Percentiles rank a stretch among this genome's conserved stretches.
Conservation (phyloP, 2,329 filamentous ascomycete species). For the Chaetomiaceae sp. region DNA sequence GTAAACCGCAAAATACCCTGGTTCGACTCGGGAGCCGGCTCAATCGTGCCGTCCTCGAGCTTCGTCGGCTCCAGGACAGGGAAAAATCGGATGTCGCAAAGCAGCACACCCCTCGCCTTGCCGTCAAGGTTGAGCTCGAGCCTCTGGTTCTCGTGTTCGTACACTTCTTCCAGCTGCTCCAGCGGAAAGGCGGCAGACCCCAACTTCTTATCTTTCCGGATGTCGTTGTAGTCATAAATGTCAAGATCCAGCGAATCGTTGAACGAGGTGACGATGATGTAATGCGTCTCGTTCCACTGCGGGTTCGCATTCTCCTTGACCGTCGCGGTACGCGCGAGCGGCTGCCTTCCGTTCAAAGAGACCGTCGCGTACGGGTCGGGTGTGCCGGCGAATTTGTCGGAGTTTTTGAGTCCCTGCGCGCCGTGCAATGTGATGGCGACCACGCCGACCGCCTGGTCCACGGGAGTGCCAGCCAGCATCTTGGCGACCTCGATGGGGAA, state of each 20-base stretch:
- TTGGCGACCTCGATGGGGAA: conserved; percentile 98
- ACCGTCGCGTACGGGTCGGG: conserved; percentile 85
- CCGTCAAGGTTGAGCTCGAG: conserved; percentile 81
- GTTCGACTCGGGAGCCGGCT: conserved; percentile 80
- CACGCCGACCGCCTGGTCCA: conserved; percentile 94
- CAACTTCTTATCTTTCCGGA: conserved; percentile 92
- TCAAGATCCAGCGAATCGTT: conserved; percentile 80
- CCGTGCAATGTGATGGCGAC: conserved; percentile 86
- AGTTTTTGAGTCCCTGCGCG: conserved; percentile 87
- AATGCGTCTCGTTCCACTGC: conserved; percentile 94
- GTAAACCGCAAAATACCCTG: conserved; percentile 93
- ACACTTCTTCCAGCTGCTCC: conserved; percentile 70
- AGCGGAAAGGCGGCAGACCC: conserved; percentile 80
- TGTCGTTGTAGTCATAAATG: conserved; percentile 89
- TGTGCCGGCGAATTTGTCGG: conserved; percentile 86
- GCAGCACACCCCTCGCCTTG: conserved; percentile 72
- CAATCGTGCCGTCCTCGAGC: conserved; percentile 67
- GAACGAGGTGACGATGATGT: conserved; percentile 87
- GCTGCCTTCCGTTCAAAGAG: conserved; percentile 74
- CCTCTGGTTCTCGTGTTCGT: conserved; percentile 75
- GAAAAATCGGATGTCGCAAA: conserved; percentile 88
- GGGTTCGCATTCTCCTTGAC: conserved; percentile 79
- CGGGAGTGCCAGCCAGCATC: conserved; percentile 88
- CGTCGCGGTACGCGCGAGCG: conserved; percentile 83
- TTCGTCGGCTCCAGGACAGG: conserved; percentile 72